A percentile compares a stretch with the other conserved stretches of the same genome.
Conservation (phyloP, 73 alveolate genomes). For the Uronychia binucleata region DNA sequence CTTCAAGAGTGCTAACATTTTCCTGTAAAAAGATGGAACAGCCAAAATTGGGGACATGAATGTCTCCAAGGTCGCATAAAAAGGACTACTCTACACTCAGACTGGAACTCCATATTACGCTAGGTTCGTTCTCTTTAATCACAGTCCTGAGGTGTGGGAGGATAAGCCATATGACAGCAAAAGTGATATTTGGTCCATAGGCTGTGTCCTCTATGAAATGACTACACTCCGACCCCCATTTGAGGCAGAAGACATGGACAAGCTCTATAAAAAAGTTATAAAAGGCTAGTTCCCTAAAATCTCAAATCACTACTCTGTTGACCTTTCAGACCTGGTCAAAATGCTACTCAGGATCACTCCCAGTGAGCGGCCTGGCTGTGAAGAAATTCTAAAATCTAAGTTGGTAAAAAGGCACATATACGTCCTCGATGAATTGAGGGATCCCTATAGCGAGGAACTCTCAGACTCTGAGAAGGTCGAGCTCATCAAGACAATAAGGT, state of each 20-base stretch:
- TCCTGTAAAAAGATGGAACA: slow-evolving; percentile 65
- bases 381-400: slow-evolving; percentile 62
- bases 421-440: too few relatives aligned
- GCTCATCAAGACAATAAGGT: too few relatives aligned
- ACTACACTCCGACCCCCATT: slow-evolving; percentile 50
- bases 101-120: slow-evolving; percentile 65
- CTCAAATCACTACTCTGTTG: slow-evolving; percentile 66
- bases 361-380: slow-evolving; percentile 77
- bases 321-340: slow-evolving; percentile 58
- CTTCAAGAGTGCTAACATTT: slow-evolving; percentile 89
- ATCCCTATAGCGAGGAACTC: too few relatives aligned
- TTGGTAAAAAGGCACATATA: too few relatives aligned
- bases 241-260: slow-evolving; percentile 84
- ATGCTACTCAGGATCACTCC: slow-evolving; percentile 67
- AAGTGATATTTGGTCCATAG: slow-evolving; percentile 63
- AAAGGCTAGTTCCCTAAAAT: slow-evolving; percentile 61
- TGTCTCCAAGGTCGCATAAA: slow-evolving; percentile 69
- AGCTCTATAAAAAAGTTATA: slow-evolving; percentile 46
- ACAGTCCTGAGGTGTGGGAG: slow-evolving; percentile 85
- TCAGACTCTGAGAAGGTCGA: too few relatives aligned
- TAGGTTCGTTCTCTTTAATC: too few relatives aligned
- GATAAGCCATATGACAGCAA: slow-evolving; percentile 78
- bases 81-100: slow-evolving; percentile 53
- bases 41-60: slow-evolving; percentile 82
- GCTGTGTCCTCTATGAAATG: slow-evolving; percentile 40